Evolutionary conservation across 768 basidiomycete species (phyloP).

Genomic region (Amanita subjunquillea): DNA sequence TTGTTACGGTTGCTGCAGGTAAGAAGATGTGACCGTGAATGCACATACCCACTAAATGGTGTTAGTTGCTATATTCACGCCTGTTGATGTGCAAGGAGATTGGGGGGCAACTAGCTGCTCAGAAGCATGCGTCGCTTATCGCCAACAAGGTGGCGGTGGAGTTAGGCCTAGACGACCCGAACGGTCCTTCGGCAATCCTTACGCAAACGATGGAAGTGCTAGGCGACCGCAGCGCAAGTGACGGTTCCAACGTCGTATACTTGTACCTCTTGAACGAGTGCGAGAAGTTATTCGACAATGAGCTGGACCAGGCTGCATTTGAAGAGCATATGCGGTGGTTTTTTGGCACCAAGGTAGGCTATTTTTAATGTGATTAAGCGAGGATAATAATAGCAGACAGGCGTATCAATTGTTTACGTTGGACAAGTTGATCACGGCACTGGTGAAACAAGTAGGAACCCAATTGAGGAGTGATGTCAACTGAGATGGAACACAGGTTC

Average conservation of each 20-base stretch:
- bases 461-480: not conserved
- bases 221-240: slow-evolving; percentile 35
- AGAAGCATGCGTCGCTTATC: slow-evolving; percentile 54
- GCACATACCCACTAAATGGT: not conserved
- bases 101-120: slow-evolving; percentile 56
- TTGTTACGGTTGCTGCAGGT: slow-evolving; percentile 85
- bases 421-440: slow-evolving; percentile 81
- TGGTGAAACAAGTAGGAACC: slow-evolving; percentile 78
- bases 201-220: slow-evolving; percentile 56
- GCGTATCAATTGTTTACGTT: slow-evolving; percentile 90
- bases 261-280: slow-evolving; percentile 82
- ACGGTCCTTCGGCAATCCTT: slow-evolving; percentile 61
- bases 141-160: slow-evolving; percentile 77
- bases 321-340: slow-evolving; percentile 96
- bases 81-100: slow-evolving; percentile 79
- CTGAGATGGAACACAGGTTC: slow-evolving; percentile 43
- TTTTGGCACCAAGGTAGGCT: slow-evolving; percentile 72
- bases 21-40: slow-evolving; percentile 6
- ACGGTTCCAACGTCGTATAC: slow-evolving; percentile 65
- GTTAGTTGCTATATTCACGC: slow-evolving; percentile 81
- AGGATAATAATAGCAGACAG: slow-evolving; percentile 27
- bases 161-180: slow-evolving; percentile 79
- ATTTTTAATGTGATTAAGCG: slow-evolving; percentile 3
- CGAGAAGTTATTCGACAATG: slow-evolving; percentile 89
- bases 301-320: slow-evolving; percentile 85